phyloP scores from a whole-genome alignment of 108 stramenopile species.

The Craspedostauros australis region DNA sequence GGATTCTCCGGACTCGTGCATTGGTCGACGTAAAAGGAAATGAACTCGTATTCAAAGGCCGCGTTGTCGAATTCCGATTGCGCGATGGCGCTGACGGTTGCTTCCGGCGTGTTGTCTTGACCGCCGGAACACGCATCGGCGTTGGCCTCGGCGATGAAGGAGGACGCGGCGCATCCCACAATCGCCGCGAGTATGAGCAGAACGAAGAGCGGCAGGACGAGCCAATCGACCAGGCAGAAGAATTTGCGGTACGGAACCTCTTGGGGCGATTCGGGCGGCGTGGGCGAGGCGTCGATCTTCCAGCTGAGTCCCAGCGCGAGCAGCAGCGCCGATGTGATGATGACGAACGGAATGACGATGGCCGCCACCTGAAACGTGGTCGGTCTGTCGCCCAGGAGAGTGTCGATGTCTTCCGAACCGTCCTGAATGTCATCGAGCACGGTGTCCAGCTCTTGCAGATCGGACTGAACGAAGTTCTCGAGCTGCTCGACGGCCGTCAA shows the following conservation, averaged over 20 bases:
- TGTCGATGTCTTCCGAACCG: not conserved
- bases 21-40: constrained; percentile 22
- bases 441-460: constrained; percentile 6
- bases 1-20: constrained; percentile 13
- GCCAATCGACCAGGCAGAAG: constrained; percentile 18
- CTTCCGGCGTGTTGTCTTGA: constrained; percentile 11
- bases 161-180: not conserved
- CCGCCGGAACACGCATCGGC: constrained; percentile 25
- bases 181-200: constrained; percentile 12
- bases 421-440: constrained; percentile 1
- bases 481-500: constrained; percentile 14
- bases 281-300: no score
- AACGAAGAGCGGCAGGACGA: constrained; percentile 23
- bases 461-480: constrained; percentile 15
- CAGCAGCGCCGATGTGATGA: constrained; percentile 23
- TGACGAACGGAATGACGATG: constrained; percentile 21
- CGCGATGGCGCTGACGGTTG: constrained; percentile 15
- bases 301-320: constrained; percentile 23
- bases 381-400: constrained; percentile 1
- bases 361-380: constrained; percentile 3
- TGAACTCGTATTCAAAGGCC: constrained; percentile 9
- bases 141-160: constrained; percentile 6
- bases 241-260: constrained; percentile 10
- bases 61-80: no score
- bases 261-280: constrained; percentile 6